Conservation (phyloP, 306 rosid genomes). For the Lotus japonicus region DNA sequence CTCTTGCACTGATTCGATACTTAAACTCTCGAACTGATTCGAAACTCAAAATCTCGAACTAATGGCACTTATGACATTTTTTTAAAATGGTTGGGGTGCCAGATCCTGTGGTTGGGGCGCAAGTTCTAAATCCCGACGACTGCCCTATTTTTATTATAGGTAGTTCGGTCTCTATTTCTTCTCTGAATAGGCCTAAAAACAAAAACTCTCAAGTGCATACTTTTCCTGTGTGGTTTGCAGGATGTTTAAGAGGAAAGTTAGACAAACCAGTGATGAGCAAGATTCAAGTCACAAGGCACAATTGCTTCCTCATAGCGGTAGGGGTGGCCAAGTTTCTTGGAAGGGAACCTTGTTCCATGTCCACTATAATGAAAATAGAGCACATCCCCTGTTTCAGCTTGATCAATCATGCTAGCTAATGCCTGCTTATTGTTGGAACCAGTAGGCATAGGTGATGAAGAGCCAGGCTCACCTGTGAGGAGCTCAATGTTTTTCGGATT, state of each 20-base stretch:
- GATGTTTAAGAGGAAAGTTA: neutral
- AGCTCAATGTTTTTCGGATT: conserved; percentile 40
- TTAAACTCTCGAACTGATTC: too few species aligned
- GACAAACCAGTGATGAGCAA: conserved; percentile 77
- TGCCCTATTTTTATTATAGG: too few species aligned
- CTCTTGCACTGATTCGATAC: too few species aligned
- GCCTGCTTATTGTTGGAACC: conserved; percentile 65
- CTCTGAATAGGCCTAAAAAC: neutral
- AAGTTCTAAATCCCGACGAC: too few species aligned
- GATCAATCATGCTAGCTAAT: conserved; percentile 46
- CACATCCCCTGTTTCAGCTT: conserved; percentile 64
- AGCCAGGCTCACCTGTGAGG: conserved; percentile 43
- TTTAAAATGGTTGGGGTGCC: too few species aligned
- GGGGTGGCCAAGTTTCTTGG: conserved; percentile 39
- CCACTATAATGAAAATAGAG: conserved; percentile 92
- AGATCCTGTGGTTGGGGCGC: too few species aligned
- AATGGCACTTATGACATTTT: too few species aligned
- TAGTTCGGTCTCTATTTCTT: too few species aligned
- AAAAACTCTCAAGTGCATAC: neutral
- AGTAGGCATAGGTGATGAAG: conserved; percentile 46
- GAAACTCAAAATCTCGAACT: too few species aligned
- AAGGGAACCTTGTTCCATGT: conserved; percentile 86
- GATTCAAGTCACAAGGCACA: conserved; percentile 92
- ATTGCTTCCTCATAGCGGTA: conserved; percentile 73
- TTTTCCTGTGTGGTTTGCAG: neutral